phyloP scores from a whole-genome alignment of 306 rosid species.

The Castanea crenata region DNA sequence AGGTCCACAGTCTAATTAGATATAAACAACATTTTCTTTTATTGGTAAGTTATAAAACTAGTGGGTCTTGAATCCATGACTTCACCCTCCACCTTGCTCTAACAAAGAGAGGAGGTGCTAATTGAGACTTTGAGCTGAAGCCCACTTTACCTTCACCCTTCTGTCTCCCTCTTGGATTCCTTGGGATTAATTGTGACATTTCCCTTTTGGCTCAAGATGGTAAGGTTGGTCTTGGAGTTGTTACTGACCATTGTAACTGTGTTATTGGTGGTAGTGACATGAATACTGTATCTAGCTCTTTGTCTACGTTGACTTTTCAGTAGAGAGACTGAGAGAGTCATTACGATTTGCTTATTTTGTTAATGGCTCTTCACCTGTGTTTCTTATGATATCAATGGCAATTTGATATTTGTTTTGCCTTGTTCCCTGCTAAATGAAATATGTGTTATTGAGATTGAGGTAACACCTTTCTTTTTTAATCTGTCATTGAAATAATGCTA shows the following conservation, averaged over 20 bases:
- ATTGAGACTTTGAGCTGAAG: not conserved
- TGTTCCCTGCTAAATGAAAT: not conserved
- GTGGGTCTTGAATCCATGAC: not conserved
- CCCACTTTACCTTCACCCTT: not conserved
- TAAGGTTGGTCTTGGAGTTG: not conserved
- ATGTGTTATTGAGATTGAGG: not conserved
- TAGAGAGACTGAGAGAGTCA: not conserved
- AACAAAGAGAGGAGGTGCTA: too few relatives aligned
- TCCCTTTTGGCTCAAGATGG: too few relatives aligned
- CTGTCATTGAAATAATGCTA: too few relatives aligned
- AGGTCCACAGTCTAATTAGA: too few relatives aligned
- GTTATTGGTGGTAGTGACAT: not conserved
- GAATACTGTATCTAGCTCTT: not conserved
- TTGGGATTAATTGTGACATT: not conserved
- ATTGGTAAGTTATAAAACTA: not conserved
- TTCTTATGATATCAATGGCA: not conserved
- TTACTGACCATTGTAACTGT: not conserved
- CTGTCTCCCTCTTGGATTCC: not conserved
- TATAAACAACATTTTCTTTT: not conserved
- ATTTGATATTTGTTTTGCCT: not conserved
- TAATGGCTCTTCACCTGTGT: not conserved
- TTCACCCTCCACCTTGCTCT: not conserved
- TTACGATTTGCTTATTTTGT: not conserved
- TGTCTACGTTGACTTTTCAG: not conserved
- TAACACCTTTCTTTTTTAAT: not conserved